Evolutionary conservation across 176 grass and related monocot species (phyloP), one percentile per base, ranked within the genome.

Genomic region (Aegilops umbellulata): DNA sequence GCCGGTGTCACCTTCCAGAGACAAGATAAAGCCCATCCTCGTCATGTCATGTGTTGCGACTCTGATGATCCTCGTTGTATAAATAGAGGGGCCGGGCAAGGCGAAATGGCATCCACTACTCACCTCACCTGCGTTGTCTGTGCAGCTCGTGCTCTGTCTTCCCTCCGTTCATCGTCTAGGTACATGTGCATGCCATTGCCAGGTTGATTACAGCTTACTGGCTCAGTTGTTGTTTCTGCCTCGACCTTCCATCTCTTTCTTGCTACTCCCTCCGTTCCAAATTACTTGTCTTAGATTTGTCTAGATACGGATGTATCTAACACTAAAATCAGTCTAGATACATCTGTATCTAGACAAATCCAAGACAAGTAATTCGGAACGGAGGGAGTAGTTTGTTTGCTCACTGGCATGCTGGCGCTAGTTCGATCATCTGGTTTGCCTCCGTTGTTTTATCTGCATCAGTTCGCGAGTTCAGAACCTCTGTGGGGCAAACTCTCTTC

Each of bases 1-100:
- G 69, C 12, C 71, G 65, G 23, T n/a, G 75, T 84, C 88, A 81
- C 70, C 86, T 53, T 82, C 86, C 90, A 88, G 77, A 55, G 38
- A 73, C 44, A 39, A n/a, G 71, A 83, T 73, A n/a, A 46, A 23
- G 60, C 41, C 19, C 19, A 5, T 73, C 38, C 12, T 73, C 47
- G 14, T 74, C 24, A 7, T 46, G 71, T 46, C 1, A 9, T 58
- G 55, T 58, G 55, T 20, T 20, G 51, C 44, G 49, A 4, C 13
- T 19, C 16, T 53, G 53, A 22, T 47, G 10, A 17, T 9, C 7
- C 17, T 78, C 12, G 4, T 1, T 64, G 72, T 79, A 91, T 91
- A 91, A 91, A 91, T 88, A 82, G 64, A 60, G 42, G 30, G 7
- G 24, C 17, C 53, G 3, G 5, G 44, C 58, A 24, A 17, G 26